Conservation (phyloP, 179 eudicot genomes). For the Silene vulgaris region DNA sequence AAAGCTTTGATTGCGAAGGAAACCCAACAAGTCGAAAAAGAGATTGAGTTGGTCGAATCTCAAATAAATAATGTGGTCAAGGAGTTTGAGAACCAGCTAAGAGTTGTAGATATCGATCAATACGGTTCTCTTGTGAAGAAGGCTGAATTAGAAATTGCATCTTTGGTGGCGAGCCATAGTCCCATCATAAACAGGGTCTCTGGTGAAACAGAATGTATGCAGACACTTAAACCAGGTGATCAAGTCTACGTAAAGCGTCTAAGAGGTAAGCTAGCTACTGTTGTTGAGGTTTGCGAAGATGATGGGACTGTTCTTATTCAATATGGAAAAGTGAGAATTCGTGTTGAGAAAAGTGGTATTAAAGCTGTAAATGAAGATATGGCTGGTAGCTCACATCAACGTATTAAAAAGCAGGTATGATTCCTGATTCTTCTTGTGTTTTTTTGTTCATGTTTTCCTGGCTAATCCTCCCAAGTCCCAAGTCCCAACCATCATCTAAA, state of each 20-base stretch:
- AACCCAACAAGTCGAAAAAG: slow-evolving; percentile 48
- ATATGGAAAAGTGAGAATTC: slow-evolving; percentile 72
- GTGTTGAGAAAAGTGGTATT: slow-evolving; percentile 51
- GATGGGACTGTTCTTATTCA: slow-evolving; percentile 67
- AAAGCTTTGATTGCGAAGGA: slow-evolving; percentile 61
- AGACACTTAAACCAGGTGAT: slow-evolving; percentile 58
- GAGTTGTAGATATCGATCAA: slow-evolving; percentile 33
- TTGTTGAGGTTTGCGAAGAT: slow-evolving; percentile 65
- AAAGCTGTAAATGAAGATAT: slow-evolving; percentile 31
- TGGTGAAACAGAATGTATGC: slow-evolving; percentile 35
- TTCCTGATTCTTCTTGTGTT: background rate
- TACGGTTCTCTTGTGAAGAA: slow-evolving; percentile 52
- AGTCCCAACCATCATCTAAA: background rate
- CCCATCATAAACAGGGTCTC: slow-evolving; percentile 29
- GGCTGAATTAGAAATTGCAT: slow-evolving; percentile 63
- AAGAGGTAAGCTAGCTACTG: slow-evolving; percentile 69
- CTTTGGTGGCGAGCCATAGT: slow-evolving; percentile 51
- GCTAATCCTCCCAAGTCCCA: background rate
- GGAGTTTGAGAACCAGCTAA: slow-evolving; percentile 58
- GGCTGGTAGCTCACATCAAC: slow-evolving; percentile 29
- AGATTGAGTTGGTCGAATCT: slow-evolving; percentile 43
- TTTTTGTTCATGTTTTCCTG: background rate
- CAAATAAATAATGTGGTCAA: slow-evolving; percentile 49
- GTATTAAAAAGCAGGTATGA: slow-evolving; percentile 46
- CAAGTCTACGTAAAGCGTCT: slow-evolving; percentile 66